A percentile compares a stretch with the other conserved stretches of the same genome.
Conservation (phyloP, 1,284 basidiomycete species). For the Naganishia liquefaciens region DNA sequence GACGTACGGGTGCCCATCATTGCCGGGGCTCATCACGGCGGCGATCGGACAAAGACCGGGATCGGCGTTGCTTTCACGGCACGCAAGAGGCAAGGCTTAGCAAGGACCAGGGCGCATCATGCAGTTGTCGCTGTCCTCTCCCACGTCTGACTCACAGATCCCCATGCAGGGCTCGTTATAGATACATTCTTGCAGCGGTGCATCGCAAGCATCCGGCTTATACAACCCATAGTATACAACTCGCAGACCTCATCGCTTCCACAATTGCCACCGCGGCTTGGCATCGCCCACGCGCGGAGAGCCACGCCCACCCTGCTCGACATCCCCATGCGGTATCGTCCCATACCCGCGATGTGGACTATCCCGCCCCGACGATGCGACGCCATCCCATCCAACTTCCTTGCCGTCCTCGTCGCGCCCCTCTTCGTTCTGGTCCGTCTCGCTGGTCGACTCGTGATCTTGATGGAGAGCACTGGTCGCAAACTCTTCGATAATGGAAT, state of each 20-base stretch:
- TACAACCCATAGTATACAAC: conserved; percentile 19
- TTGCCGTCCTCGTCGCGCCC: conserved; percentile 8
- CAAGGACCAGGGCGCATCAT: no score
- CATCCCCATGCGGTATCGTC: conserved; percentile 9
- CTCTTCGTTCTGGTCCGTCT: conserved; percentile 30
- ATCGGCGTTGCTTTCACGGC: no score
- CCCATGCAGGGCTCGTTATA: neutral
- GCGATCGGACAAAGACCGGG: no score
- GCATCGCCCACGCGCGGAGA: conserved; percentile 1
- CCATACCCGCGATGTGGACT: conserved; percentile 20
- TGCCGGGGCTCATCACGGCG: no score
- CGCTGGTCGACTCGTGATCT: conserved; percentile 38
- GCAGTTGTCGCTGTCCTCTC: no score
- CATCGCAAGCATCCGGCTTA: neutral
- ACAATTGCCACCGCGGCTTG: conserved; percentile 26
- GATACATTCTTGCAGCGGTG: neutral
- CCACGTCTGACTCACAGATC: no score
- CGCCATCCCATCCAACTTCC: conserved; percentile 11
- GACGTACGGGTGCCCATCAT: no score
- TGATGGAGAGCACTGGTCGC: conserved; percentile 36
- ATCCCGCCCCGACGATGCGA: conserved; percentile 11
- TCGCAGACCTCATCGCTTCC: conserved; percentile 1
- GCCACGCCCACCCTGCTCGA: neutral
- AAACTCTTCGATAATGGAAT: conserved; percentile 24
- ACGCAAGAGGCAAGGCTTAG: no score